Evolutionary conservation across 805 yeast genomes (phyloP).

Genomic region (Wickerhamomyces silvicola): DNA sequence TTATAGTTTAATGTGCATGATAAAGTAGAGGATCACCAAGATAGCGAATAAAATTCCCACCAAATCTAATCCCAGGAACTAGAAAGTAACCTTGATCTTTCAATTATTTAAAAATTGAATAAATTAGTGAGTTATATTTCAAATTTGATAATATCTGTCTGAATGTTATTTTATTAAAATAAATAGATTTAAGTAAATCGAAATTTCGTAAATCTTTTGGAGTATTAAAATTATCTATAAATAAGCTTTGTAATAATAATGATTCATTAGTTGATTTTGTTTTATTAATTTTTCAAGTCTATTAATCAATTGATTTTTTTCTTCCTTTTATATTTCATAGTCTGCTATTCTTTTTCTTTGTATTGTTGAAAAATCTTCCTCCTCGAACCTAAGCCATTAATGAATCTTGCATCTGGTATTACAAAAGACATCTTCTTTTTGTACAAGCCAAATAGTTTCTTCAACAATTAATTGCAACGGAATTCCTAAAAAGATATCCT

Average conservation of each 20-base stretch:
- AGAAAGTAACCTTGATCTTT: conserved; percentile 40
- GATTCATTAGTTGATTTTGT: conserved; percentile 7
- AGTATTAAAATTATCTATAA: conserved; percentile 13
- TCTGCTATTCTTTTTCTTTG: conserved; percentile 4
- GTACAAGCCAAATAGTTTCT: conserved; percentile 64
- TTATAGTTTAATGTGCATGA: conserved; percentile 80
- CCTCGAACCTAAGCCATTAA: conserved; percentile 11
- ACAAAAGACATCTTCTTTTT: conserved; percentile 32
- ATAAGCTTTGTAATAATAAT: conserved; percentile 9
- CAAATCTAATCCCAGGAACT: conserved; percentile 87
- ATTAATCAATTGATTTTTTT: conserved; percentile 4
- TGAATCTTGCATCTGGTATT: conserved; percentile 35
- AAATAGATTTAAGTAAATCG: conserved; percentile 8
- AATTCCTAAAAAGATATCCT: conserved; percentile 76
- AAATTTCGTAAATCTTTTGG: conserved; percentile 12
- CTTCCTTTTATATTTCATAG: conserved; percentile 4
- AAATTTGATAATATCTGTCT: conserved; percentile 7
- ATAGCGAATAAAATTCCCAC: conserved; percentile 82
- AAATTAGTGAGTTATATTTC: conserved; percentile 4
- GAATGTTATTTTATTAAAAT: conserved; percentile 7
- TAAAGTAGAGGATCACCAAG: conserved; percentile 93
- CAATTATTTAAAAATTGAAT: conserved; percentile 9
- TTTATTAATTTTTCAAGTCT: not conserved
- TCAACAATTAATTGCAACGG: conserved; percentile 72
- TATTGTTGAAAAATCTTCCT: conserved; percentile 11